Evolutionary conservation across 75 land plant genomes (phyloP).

Genomic region (Pinus taeda): DNA sequence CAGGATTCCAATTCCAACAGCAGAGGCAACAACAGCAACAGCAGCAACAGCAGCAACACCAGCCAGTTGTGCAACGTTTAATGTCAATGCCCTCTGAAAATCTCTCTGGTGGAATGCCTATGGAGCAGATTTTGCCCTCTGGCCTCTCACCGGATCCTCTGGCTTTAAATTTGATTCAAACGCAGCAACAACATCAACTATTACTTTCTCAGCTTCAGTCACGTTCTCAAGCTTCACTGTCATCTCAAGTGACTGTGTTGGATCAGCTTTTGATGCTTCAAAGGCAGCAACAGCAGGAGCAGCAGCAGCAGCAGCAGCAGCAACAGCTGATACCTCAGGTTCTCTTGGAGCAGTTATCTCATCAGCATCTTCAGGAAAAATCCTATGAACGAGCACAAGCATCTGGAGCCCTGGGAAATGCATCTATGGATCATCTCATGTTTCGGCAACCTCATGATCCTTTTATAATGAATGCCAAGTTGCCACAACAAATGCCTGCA

Average conservation of each 20-base stretch:
- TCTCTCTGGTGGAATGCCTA: constrained; percentile 21
- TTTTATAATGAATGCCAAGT: constrained; percentile 30
- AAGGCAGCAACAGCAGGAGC: constrained; percentile 59
- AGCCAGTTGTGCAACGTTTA: constrained; percentile 20
- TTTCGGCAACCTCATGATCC: constrained; percentile 24
- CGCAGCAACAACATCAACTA: constrained; percentile 40
- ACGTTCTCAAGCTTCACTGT: constrained; percentile 45
- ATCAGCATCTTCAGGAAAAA: constrained; percentile 20
- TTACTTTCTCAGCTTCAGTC: constrained; percentile 44
- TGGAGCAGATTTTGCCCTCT: constrained; percentile 42
- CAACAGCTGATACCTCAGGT: constrained; percentile 37
- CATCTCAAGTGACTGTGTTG: constrained; percentile 51
- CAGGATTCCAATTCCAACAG: constrained; percentile 33
- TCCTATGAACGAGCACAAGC: constrained; percentile 27
- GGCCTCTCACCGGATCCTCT: constrained; percentile 62
- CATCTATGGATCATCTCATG: constrained; percentile 34
- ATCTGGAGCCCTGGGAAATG: constrained; percentile 26
- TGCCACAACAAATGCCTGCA: constrained; percentile 10
- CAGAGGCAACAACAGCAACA: constrained; percentile 41
- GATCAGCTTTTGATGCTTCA: constrained; percentile 58
- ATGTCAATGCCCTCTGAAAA: constrained; percentile 32
- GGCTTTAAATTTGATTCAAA: constrained; percentile 25
- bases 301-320: constrained; percentile 49
- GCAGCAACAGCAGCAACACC: constrained; percentile 37
- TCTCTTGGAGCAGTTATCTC: constrained; percentile 39